Evolutionary conservation across 768 basidiomycete species (phyloP).

Genomic region (Lanmaoa pseudosensibilis): DNA sequence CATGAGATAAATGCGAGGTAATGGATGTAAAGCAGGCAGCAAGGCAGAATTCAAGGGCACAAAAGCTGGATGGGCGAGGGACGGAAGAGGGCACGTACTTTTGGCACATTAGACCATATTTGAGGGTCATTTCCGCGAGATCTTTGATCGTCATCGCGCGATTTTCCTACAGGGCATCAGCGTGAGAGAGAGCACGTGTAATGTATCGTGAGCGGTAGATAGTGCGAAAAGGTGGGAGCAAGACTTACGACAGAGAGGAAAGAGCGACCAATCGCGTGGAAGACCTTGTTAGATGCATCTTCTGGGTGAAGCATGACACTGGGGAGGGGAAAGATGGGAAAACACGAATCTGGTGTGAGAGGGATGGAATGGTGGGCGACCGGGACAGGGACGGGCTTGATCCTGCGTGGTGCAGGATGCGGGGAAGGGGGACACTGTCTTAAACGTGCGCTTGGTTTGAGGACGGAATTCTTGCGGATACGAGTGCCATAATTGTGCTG

Average conservation of each 20-base stretch:
- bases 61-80: conserved; percentile 8
- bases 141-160: conserved; percentile 87
- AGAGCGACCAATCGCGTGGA: conserved; percentile 69
- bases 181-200: conserved; percentile 18
- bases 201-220: conserved; percentile 17
- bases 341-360: conserved; percentile 17
- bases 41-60: conserved; percentile 9
- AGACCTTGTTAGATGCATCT: conserved; percentile 70
- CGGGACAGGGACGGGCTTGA: conserved; percentile 33
- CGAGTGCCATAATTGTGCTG: conserved; percentile 53
- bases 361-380: conserved; percentile 20
- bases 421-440: conserved; percentile 44
- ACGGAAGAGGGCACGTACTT: conserved; percentile 50
- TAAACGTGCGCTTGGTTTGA: conserved; percentile 53
- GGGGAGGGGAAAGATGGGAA: conserved; percentile 57
- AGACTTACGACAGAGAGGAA: conserved; percentile 69
- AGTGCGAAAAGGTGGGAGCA: not conserved
- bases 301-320: conserved; percentile 71
- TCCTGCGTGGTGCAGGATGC: conserved; percentile 34
- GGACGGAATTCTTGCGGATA: conserved; percentile 50
- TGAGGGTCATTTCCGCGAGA: conserved; percentile 68
- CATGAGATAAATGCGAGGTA: conserved; percentile 14
- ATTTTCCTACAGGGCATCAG: conserved; percentile 52
- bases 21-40: conserved; percentile 2
- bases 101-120: conserved; percentile 68